Evolutionary conservation across 2,329 filamentous ascomycete genomes (phyloP), one percentile per base, ranked within the genome.

Genomic region (Alternaria rosae): DNA sequence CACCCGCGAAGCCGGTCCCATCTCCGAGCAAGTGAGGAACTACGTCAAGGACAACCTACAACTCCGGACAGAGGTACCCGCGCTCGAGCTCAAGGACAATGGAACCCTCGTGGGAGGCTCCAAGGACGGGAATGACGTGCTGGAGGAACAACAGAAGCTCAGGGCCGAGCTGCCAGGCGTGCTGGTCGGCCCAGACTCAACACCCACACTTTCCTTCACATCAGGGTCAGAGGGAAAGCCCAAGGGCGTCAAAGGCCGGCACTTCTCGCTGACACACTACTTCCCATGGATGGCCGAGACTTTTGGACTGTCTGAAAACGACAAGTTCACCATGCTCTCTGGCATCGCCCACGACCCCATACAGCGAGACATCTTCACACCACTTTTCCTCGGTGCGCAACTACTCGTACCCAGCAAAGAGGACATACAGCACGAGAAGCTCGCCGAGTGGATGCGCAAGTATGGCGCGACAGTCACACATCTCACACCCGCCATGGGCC

Each of bases 401-500:
- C 79, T 97, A 0, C 80, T 97, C 8, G 87, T 95, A 1, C 94
- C 94, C 1, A 87, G 92, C 11, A 87, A 87, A 59, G 93, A 97
- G 65, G 89, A 93, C 70, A 98, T 98, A 62, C 87, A 90, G 56
- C 91, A 97, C 76, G 94, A 97, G 80, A 89, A 85, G 71, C 84
- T 97, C 13, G 90, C 90, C 5, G 93, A 97, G 74, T 99, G 95
- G 95, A 92, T 97, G 86, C 84, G 85, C 54, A 87, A 90, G 54
- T 87, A 91, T 74, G 82, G 86, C 57, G 88, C 91, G 3, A 97
- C 90, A 15, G 91, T 93, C 20, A 93, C 91, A 12, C 95, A 98
- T 79, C 82, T 98, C 41, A 99, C 95, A 1, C 95, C 95, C 10
- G 95, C 95, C 59, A 97, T 98, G 94, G 94, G 94, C 57, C 92